These are phyloP conservation scores for Phylloporus sp. DNA, from an alignment of 768 basidiomycete species.

Conservation along the genomic window DNA sequence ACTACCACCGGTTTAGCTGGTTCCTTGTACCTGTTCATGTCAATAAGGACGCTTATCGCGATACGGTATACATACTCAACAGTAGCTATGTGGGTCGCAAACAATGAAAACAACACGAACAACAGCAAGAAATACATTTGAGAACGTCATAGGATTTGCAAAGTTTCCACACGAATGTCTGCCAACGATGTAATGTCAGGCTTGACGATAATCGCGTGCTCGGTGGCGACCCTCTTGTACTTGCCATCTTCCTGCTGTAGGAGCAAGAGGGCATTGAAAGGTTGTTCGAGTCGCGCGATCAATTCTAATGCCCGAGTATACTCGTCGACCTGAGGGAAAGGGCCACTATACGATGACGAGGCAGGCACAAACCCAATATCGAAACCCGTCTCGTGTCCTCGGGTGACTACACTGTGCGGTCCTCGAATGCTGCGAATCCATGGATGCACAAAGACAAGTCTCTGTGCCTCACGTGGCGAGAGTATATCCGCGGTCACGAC, in stretches of 20 bases:
- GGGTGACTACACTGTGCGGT: neutral
- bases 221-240: slow-evolving; percentile 19
- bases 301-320: neutral
- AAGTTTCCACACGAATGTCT: neutral
- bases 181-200: neutral
- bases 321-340: neutral
- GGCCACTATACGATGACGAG: neutral
- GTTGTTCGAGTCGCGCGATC: slow-evolving; percentile 4
- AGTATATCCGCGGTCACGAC: neutral
- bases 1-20: too few species aligned
- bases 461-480: neutral
- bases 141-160: neutral
- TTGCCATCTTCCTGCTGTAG: neutral
- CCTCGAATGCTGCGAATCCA: slow-evolving; percentile 5
- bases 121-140: neutral
- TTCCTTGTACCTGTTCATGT: too few species aligned
- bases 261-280: slow-evolving; percentile 5
- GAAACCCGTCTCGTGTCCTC: neutral
- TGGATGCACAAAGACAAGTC: slow-evolving; percentile 2
- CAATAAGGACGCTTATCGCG: too few species aligned
- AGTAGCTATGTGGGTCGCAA: too few species aligned
- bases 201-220: neutral
- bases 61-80: too few species aligned
- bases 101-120: too few species aligned
- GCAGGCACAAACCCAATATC: neutral